A percentile compares a stretch with the other conserved stretches of the same genome.
phyloP scores from a whole-genome alignment of 805 yeast species.

The Candida sonorensis region DNA sequence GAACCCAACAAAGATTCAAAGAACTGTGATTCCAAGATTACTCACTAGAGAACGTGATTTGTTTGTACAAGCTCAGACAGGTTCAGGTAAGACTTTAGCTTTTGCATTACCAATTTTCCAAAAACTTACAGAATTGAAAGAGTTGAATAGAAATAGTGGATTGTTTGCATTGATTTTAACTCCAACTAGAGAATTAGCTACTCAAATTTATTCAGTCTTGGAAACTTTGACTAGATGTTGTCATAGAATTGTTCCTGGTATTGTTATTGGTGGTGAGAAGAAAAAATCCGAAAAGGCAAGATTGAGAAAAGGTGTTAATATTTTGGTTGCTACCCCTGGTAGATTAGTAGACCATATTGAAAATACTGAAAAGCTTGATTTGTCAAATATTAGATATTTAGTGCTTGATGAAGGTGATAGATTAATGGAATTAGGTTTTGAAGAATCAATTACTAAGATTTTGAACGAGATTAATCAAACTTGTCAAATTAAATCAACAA shows the following conservation, averaged over 20 bases:
- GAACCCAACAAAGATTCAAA: slow-evolving; percentile 84
- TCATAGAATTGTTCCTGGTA: slow-evolving; percentile 89
- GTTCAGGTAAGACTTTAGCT: slow-evolving; percentile 94
- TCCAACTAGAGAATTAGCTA: slow-evolving; percentile 93
- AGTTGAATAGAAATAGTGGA: slow-evolving; percentile 61
- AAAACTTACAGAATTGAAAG: slow-evolving; percentile 52
- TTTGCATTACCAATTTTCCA: slow-evolving; percentile 79
- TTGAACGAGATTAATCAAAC: slow-evolving; percentile 47
- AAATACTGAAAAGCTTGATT: slow-evolving; percentile 70
- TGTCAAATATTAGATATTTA: slow-evolving; percentile 75
- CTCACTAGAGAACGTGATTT: slow-evolving; percentile 49
- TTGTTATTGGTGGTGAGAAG: slow-evolving; percentile 97
- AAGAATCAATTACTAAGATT: slow-evolving; percentile 81
- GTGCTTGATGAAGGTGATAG: slow-evolving; percentile 96
- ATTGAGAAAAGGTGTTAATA: slow-evolving; percentile 89
- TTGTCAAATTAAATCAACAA: slow-evolving; percentile 31
- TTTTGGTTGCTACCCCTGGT: slow-evolving; percentile 97
- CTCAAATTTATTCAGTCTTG: slow-evolving; percentile 78
- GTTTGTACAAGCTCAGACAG: slow-evolving; percentile 94
- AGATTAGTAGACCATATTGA: slow-evolving; percentile 91
- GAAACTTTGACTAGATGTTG: slow-evolving; percentile 68
- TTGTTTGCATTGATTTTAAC: slow-evolving; percentile 82
- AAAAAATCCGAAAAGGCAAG: slow-evolving; percentile 96
- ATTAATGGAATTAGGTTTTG: slow-evolving; percentile 92
- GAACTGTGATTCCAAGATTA: slow-evolving; percentile 65